Evolutionary conservation across 768 basidiomycete genomes (phyloP).

Genomic region (Pleurotus tuoliensis): DNA sequence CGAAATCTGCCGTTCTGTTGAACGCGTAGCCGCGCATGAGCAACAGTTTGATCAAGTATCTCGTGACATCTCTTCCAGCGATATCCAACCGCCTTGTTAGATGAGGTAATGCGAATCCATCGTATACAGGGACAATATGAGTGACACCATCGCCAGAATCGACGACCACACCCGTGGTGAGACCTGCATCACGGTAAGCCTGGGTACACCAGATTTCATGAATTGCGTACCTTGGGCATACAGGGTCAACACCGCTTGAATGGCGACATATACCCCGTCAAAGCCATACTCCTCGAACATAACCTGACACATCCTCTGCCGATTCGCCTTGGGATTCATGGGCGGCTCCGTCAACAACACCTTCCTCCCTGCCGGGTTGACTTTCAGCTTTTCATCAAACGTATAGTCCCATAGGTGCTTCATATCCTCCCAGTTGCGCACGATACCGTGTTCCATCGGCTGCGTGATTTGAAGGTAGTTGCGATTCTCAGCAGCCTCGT

Average conservation of each 20-base stretch:
- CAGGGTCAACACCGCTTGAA: slow-evolving; percentile 96
- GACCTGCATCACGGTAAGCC: slow-evolving; percentile 45
- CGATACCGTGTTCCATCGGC: slow-evolving; percentile 99
- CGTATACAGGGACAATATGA: slow-evolving; percentile 98
- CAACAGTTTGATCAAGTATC: slow-evolving; percentile 98
- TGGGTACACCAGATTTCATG: neutral
- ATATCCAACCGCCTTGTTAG: slow-evolving; percentile 93
- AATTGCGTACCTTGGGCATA: slow-evolving; percentile 88
- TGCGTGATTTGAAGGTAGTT: slow-evolving; percentile 96
- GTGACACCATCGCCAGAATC: slow-evolving; percentile 99
- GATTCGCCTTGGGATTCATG: slow-evolving; percentile 95
- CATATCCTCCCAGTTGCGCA: slow-evolving; percentile 99
- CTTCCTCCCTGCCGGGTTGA: slow-evolving; percentile 85
- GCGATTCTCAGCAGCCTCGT: slow-evolving; percentile 91
- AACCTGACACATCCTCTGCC: slow-evolving; percentile 92
- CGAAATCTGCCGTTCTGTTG: slow-evolving; percentile 98
- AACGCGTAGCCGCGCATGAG: slow-evolving; percentile 99
- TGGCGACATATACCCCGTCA: slow-evolving; percentile 93
- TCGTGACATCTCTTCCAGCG: slow-evolving; percentile 96
- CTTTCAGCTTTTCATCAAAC: slow-evolving; percentile 89
- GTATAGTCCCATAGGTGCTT: slow-evolving; percentile 98
- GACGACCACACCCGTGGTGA: slow-evolving; percentile 97
- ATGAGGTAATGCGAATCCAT: slow-evolving; percentile 94
- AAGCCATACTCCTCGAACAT: slow-evolving; percentile 99
- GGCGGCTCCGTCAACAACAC: slow-evolving; percentile 96